These are phyloP conservation scores for Marsdenia floribunda DNA, from an alignment of 257 asterid genomes.

Conservation along the genomic window DNA sequence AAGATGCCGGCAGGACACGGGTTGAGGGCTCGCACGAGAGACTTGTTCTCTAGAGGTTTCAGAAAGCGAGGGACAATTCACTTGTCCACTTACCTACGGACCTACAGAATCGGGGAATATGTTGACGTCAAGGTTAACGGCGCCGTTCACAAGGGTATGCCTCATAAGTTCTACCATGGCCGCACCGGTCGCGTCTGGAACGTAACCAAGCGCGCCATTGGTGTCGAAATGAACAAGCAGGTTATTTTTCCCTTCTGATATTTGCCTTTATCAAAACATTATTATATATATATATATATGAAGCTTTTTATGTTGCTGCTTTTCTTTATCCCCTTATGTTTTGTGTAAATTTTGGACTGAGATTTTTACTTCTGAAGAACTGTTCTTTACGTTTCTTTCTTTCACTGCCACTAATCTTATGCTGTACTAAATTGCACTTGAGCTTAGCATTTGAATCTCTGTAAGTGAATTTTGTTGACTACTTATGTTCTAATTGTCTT, in stretches of 20 bases:
- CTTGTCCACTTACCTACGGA: constrained; percentile 29
- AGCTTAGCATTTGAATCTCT: neutral
- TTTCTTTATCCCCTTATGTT: neutral
- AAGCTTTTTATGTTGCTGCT: neutral
- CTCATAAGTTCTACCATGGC: constrained; percentile 40
- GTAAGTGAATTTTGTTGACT: neutral
- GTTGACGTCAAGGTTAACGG: constrained; percentile 49
- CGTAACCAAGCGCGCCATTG: constrained; percentile 43
- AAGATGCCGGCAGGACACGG: constrained; percentile 55
- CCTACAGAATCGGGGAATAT: constrained; percentile 31
- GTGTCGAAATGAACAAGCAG: constrained; percentile 49
- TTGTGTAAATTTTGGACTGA: neutral
- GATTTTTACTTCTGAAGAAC: neutral
- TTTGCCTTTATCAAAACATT: neutral
- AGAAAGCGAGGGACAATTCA: constrained; percentile 36
- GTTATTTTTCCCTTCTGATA: neutral
- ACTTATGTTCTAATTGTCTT: neutral
- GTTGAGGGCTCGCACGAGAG: constrained; percentile 30
- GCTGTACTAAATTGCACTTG: neutral
- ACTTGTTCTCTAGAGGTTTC: constrained; percentile 31
- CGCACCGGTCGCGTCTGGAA: constrained; percentile 51
- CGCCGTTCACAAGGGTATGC: constrained; percentile 48
- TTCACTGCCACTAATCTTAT: neutral
- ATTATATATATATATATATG: neutral
- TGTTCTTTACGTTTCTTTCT: neutral